These are phyloP conservation scores for Zygosaccharomyces kombuchaensis DNA, from an alignment of 805 yeast species.

Conservation along the genomic window DNA sequence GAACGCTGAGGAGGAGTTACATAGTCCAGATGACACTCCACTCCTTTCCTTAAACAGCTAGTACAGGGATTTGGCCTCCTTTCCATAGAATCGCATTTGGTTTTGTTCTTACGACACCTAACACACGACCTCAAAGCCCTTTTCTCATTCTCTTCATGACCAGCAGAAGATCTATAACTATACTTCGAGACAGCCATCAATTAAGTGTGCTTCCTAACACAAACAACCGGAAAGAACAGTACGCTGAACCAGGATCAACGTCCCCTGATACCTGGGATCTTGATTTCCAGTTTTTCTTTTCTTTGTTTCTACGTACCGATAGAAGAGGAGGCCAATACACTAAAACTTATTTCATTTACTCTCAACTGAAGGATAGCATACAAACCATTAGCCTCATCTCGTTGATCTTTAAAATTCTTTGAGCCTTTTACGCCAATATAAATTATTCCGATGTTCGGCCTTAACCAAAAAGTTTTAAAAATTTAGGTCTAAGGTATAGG, in stretches of 20 bases:
- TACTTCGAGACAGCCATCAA: background rate
- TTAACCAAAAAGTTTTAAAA: background rate
- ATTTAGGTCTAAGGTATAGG: background rate
- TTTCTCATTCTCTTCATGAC: slow-evolving; percentile 3
- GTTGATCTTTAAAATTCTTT: background rate
- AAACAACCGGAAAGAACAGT: background rate
- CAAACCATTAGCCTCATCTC: slow-evolving; percentile 2
- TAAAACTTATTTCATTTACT: background rate
- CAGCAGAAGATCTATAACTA: background rate
- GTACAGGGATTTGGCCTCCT: slow-evolving; percentile 55
- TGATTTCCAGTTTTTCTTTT: background rate
- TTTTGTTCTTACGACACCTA: slow-evolving; percentile 62
- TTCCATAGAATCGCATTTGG: slow-evolving; percentile 54
- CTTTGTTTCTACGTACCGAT: background rate
- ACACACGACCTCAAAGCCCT: slow-evolving; percentile 54
- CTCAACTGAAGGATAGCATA: background rate
- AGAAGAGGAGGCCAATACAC: background rate
- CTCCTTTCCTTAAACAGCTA: slow-evolving; percentile 48
- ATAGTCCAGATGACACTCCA: slow-evolving; percentile 51
- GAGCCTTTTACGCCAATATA: background rate
- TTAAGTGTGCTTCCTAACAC: background rate
- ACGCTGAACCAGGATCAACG: background rate
- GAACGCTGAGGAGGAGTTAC: slow-evolving; percentile 51
- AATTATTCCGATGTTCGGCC: background rate
- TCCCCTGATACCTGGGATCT: background rate